phyloP scores from a whole-genome alignment of 176 grass and related monocot genomes.

The Triticum aestivum region IWGSC_CS_RefSeq_v2.1 NC_057804.1:186979399-186979898 shows the following conservation, averaged over 20 bases:
- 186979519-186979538: background rate
- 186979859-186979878: background rate
- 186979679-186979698: background rate
- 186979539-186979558: background rate
- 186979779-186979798: slow-evolving; percentile 14
- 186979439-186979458: background rate
- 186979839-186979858: background rate
- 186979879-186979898: slow-evolving; percentile 37
- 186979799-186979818: background rate
- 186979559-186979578: background rate
- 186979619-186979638: background rate
- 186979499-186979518: background rate
- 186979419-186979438: background rate
- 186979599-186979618: background rate
- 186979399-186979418: no score
- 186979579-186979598: background rate
- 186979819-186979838: background rate
- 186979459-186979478: background rate
- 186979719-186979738: background rate
- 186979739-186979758: slow-evolving; percentile 19
- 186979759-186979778: slow-evolving; percentile 33
- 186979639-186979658: background rate
- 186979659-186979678: slow-evolving; percentile 3
- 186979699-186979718: slow-evolving; percentile 14
- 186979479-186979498: background rate